Base-by-base conservation (phyloP, 2,329 filamentous ascomycete species). In the Colletotrichum orbiculare region DNA sequence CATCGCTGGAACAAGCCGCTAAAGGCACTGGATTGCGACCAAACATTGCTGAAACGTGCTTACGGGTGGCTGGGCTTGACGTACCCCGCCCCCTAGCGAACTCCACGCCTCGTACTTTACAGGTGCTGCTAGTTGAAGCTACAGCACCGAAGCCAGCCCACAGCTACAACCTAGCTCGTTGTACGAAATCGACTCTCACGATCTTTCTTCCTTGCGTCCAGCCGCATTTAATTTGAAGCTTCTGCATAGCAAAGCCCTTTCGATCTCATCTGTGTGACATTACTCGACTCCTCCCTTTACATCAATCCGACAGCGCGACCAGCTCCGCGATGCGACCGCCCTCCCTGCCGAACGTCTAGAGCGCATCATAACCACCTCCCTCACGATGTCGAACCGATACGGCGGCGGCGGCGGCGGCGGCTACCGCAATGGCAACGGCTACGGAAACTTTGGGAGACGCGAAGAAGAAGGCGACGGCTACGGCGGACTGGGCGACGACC, bases 391-490 rank as follows among this genome's bases (percentile, higher is more conserved):
- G 64, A 70, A 67, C 46, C 59, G 63, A 46, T 69, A 67, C 54
- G 69, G 66, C 38, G 75, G 73, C 69, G 17, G 17, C 17, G 25
- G 25, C 25, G 25, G 25, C 25, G 25, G 25, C 25, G 71, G 77
- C 59, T 81, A 79, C 74, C 79, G 80, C 72, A 81, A 78, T 63
- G 78, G 77, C 63, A 75, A 74, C 48, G 74, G 77, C 60, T 81
- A 80, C 69, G 81, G 80, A 54, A 77, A 76, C 58, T 75, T 79
- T 47, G 75, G 73, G 49, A 75, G 74, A 47, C 71, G 76, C 10
- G 96, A 97, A 86, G 83, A 83, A 42, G 83, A 85, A 67, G 79
- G 80, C 50, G 80, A 82, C 33, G 76, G 75, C 25, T 81, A 81
- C 48, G 71, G 72, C 10, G 61, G 52, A 49, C 54, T 53, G 66